Evolutionary conservation across 140 eudicot species (phyloP).

Genomic region (Bidens hawaiensis): DNA sequence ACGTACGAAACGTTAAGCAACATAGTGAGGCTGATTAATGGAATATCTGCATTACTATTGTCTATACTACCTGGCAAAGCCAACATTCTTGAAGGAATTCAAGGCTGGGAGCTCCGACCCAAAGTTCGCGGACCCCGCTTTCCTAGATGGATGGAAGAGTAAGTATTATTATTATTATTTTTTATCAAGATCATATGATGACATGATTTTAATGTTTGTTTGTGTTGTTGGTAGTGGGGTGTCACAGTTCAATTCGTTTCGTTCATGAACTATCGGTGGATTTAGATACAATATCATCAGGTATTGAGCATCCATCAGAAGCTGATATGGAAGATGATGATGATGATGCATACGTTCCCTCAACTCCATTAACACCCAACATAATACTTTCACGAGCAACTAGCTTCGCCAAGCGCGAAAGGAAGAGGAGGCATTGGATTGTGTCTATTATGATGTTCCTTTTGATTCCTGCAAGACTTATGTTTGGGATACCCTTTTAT

Average conservation of each 20-base stretch:
- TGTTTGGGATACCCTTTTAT: slow-evolving; percentile 51
- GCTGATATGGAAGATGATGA: slow-evolving; percentile 49
- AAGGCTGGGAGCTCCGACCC: slow-evolving; percentile 99
- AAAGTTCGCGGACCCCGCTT: slow-evolving; percentile 82
- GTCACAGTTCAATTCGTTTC: slow-evolving; percentile 84
- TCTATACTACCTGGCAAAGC: slow-evolving; percentile 78
- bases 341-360: slow-evolving; percentile 47
- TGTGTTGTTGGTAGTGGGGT: slow-evolving; percentile 56
- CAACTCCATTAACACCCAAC: slow-evolving; percentile 56
- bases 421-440: slow-evolving; percentile 38
- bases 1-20: slow-evolving; percentile 80
- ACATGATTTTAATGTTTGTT: not conserved
- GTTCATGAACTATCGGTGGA: slow-evolving; percentile 82
- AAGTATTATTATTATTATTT: slow-evolving; percentile 36
- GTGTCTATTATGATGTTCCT: slow-evolving; percentile 48
- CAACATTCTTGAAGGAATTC: slow-evolving; percentile 83
- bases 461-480: slow-evolving; percentile 54
- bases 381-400: slow-evolving; percentile 50
- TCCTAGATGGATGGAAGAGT: slow-evolving; percentile 99
- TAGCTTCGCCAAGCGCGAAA: slow-evolving; percentile 47
- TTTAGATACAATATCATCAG: slow-evolving; percentile 52
- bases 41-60: slow-evolving; percentile 80
- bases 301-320: slow-evolving; percentile 62
- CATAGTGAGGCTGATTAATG: slow-evolving; percentile 74
- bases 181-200: not conserved